Evolutionary conservation across 2,329 filamentous ascomycete genomes (phyloP), one percentile per base, ranked within the genome.

Genomic region (Colletotrichum higginsianum): DNA sequence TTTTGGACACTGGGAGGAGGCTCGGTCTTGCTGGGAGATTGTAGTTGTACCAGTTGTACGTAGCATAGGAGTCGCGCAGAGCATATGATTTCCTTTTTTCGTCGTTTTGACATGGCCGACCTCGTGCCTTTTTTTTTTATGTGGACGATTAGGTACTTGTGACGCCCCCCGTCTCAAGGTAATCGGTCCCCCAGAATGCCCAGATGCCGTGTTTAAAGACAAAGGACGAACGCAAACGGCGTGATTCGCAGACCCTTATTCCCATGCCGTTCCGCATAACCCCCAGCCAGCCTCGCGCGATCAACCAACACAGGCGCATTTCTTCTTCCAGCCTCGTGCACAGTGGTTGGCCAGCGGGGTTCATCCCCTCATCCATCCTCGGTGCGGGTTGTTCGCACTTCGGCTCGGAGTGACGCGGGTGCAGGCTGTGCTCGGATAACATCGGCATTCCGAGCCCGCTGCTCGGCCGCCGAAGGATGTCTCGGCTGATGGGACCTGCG

Each of bases 51-150:
- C 71, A 73, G 70, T 73, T 73, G 71, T 73, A 74, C 71, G 71
- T 73, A 71, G 66, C 73, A 73, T 72, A 73, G 73, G 73, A 74
- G 73, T 73, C 73, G 71, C 64, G 66, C 64, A 73, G 66, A 73
- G 73, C 73, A 74, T 73, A 73, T 73, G 73, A 74, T 40, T 74
- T 71, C 52, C 58, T 72, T 66, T 72, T 66, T 67, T 67, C 63
- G 61, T 61, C 49, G 30, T 61, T 38, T 58, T 58, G 15, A 61
- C 23, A 23, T 47, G 23, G 30, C 8, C 4, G 18, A n/a, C 12
- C 35, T 38, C 16, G 53, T 18, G 23, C 5, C 46, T 30, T 21
- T 47, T 68, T 21, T 47, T 57, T 49, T 47, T 53, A 55, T 61
- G 23, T 16, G n/a, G 2, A 3, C 11, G 23, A 53, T 35, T 11